Base-by-base conservation (phyloP, 208 protist genomes). In the Trypanosoma brucei region DNA sequence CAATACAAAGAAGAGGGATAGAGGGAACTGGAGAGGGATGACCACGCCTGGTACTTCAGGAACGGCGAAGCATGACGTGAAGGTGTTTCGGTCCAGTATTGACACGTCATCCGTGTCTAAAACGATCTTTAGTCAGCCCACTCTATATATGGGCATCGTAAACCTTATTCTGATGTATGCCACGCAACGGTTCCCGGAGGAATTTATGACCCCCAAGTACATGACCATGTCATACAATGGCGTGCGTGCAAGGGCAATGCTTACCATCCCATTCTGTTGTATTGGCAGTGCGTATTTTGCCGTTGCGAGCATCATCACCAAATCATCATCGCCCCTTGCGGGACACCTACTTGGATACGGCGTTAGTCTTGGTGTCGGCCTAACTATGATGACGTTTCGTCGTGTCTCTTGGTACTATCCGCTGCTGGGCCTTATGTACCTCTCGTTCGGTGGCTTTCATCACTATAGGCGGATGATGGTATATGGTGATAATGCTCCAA, bases 381-480 rank as follows among this genome's bases (percentile, higher is more conserved):
- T 90, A 6, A 75, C 71, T 13, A 86, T 93, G 74, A 62, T 93
- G 13, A 78, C 75, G 34, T 73, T 90, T 57, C 83, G 83, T 31
- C 72, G 77, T 37, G 64, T 93, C 4, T 93, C 86, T 33, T 93
- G 83, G 81, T 93, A 93, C 62, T 94, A 94, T 68, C 83, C 88
- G n/a, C 64, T 91, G 53, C 75, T 94, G 2, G 84, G 82, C 8
- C 45, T 72, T 8, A 83, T 85, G 70, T 94, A 91, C 62, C 68
- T 94, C 34, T 79, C 80, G 6, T 94, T 86, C 72, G 88, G 88
- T 39, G 80, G 84, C 6, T 75, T 94, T 39, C 88, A 94, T 60
- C 88, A 94, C 75, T 94, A 94, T 75, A 62, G 84, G 7, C 77
- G 83, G 34, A 83, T 94, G 80, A 94, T 90, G 88, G 64, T 94